Evolutionary conservation across 345 rosid species (phyloP).

Genomic region (Lenwebbia sp.): DNA sequence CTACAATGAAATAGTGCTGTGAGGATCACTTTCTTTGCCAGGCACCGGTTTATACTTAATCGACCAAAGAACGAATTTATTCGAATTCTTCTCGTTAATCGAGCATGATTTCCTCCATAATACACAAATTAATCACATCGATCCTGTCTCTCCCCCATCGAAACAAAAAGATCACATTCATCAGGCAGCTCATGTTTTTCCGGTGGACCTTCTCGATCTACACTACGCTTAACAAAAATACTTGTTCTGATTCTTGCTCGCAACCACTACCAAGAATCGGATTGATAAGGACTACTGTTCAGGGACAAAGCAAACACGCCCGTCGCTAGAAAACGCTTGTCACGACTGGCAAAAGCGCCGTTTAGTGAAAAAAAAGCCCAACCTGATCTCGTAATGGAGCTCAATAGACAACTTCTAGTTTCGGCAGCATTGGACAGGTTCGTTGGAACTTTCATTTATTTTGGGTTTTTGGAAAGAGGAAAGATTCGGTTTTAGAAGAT

Average conservation of each 20-base stretch:
- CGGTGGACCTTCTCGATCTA: neutral
- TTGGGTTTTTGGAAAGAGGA: neutral
- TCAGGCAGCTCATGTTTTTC: neutral
- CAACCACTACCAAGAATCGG: neutral
- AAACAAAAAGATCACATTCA: neutral
- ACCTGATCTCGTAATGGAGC: neutral
- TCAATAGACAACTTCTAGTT: neutral
- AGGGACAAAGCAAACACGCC: neutral
- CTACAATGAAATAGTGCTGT: no score
- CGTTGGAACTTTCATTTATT: neutral
- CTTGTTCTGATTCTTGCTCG: neutral
- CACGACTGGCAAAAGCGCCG: neutral
- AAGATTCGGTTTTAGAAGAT: neutral
- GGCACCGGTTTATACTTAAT: no score
- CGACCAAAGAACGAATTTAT: no score
- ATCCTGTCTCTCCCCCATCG: no score
- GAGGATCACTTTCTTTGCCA: no score
- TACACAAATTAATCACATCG: no score
- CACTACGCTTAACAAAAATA: neutral
- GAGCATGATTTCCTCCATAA: no score
- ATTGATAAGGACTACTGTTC: neutral
- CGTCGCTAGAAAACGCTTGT: neutral
- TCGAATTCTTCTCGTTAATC: no score
- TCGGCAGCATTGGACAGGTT: neutral
- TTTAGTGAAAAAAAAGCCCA: neutral